Evolutionary conservation across 2,329 filamentous ascomycete species (phyloP).

Genomic region (Fusarium mexicanum): DNA sequence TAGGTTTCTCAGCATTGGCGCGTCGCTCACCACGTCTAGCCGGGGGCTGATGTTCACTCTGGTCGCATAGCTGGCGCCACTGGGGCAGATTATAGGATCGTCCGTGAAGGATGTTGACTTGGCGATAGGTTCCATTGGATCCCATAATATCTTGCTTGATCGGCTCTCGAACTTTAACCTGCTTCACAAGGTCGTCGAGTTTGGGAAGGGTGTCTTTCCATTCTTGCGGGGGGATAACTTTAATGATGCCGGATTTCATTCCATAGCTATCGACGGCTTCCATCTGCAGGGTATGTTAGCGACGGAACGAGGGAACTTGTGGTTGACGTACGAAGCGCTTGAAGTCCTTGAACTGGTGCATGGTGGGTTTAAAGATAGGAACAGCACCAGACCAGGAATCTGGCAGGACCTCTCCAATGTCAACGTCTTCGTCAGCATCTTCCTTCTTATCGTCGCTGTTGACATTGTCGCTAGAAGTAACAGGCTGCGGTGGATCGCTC

Average conservation of each 20-base stretch:
- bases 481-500: conserved; percentile 46
- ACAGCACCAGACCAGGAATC: conserved; percentile 92
- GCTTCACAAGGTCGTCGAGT: conserved; percentile 87
- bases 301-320: background rate
- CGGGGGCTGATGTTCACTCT: conserved; percentile 95
- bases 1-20: conserved; percentile 66
- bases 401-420: conserved; percentile 82
- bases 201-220: conserved; percentile 85
- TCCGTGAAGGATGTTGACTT: conserved; percentile 96
- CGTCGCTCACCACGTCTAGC: conserved; percentile 86
- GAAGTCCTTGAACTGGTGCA: conserved; percentile 95
- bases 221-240: conserved; percentile 92
- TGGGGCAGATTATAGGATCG: conserved; percentile 96
- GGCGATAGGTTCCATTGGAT: conserved; percentile 92
- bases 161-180: conserved; percentile 92
- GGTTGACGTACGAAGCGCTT: conserved; percentile 77
- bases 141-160: conserved; percentile 99
- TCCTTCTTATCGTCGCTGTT: conserved; percentile 49
- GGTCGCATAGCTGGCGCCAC: conserved; percentile 92
- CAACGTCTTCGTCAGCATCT: conserved; percentile 69
- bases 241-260: conserved; percentile 97
- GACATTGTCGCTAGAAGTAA: conserved; percentile 36
- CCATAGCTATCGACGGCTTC: conserved; percentile 91
- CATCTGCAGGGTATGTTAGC: conserved; percentile 61
- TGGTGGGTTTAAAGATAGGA: conserved; percentile 93